A percentile compares a stretch with the other conserved stretches of the same genome.
Evolutionary conservation across 108 stramenopile genomes (phyloP).

Genomic region (Nannochloropsis gaditana): DNA sequence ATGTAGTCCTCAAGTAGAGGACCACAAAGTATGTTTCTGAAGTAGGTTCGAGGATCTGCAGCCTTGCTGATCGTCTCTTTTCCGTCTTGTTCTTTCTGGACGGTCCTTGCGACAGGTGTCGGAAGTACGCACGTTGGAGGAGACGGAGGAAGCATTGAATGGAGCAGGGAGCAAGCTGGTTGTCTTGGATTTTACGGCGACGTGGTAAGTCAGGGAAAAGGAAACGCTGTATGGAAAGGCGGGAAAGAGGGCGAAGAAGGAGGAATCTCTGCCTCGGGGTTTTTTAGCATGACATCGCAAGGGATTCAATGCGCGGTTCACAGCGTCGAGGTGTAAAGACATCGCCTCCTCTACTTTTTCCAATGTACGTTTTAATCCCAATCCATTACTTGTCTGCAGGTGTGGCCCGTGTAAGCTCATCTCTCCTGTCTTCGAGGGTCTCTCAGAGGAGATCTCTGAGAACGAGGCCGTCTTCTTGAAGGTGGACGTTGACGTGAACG

Average conservation of each 20-base stretch:
- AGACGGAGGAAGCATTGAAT: slow-evolving; percentile 5
- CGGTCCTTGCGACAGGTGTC: background rate
- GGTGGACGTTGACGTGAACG: slow-evolving; percentile 1
- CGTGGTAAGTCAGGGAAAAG: background rate
- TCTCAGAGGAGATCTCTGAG: background rate
- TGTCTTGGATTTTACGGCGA: slow-evolving; percentile 12
- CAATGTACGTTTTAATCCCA: background rate
- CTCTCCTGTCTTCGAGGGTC: background rate
- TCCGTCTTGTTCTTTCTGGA: background rate
- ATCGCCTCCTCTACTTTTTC: no score
- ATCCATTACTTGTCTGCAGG: background rate
- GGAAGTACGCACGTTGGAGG: slow-evolving; percentile 16
- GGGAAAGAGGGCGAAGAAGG: background rate
- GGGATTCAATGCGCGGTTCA: no score
- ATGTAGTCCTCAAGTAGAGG: no score
- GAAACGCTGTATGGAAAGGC: background rate
- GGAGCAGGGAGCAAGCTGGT: background rate
- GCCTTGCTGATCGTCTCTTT: background rate
- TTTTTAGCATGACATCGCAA: no score
- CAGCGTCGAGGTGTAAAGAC: no score
- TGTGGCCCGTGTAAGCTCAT: background rate
- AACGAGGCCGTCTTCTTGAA: background rate
- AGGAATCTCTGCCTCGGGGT: no score
- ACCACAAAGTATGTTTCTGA: no score
- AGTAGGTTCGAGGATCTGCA: background rate